These are phyloP conservation scores for Globisporangium radiosum DNA, from an alignment of 352 stramenopile species.

Conservation along the genomic window DNA sequence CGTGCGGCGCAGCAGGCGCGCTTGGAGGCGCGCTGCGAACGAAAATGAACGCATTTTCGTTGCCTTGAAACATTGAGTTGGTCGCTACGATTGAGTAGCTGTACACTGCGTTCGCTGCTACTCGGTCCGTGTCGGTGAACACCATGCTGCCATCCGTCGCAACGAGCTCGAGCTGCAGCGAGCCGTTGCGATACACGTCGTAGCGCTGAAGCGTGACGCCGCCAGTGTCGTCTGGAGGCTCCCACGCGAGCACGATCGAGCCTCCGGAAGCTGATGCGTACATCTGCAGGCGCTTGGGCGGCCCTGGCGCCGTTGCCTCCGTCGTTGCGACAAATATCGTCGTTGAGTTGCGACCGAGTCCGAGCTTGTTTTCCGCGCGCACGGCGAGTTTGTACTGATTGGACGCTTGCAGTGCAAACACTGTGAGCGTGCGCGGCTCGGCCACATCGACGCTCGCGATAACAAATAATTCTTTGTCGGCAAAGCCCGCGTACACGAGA, in stretches of 20 bases:
- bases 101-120: constrained; percentile 26
- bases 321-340: constrained; percentile 24
- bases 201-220: constrained; percentile 33
- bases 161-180: constrained; percentile 7
- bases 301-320: constrained; percentile 18
- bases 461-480: constrained; percentile 4
- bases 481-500: constrained; percentile 17
- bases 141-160: not conserved
- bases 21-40: constrained; percentile 17
- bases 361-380: constrained; percentile 29
- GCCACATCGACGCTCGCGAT: constrained; percentile 11
- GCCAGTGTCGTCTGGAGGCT: constrained; percentile 28
- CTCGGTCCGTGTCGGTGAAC: constrained; percentile 23
- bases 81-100: constrained; percentile 31
- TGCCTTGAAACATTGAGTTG: constrained; percentile 18
- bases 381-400: constrained; percentile 30
- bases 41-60: constrained; percentile 5
- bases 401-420: constrained; percentile 23
- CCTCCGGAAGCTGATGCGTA: constrained; percentile 28
- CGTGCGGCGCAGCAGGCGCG: constrained; percentile 10
- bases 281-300: constrained; percentile 27
- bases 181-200: constrained; percentile 28
- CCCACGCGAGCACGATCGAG: constrained; percentile 30
- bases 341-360: constrained; percentile 27
- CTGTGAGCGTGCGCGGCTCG: constrained; percentile 7